A percentile compares a stretch with the other conserved stretches of the same genome.
Evolutionary conservation across 2,329 filamentous ascomycete species (phyloP).

Genomic region (Microsporum canis): DNA sequence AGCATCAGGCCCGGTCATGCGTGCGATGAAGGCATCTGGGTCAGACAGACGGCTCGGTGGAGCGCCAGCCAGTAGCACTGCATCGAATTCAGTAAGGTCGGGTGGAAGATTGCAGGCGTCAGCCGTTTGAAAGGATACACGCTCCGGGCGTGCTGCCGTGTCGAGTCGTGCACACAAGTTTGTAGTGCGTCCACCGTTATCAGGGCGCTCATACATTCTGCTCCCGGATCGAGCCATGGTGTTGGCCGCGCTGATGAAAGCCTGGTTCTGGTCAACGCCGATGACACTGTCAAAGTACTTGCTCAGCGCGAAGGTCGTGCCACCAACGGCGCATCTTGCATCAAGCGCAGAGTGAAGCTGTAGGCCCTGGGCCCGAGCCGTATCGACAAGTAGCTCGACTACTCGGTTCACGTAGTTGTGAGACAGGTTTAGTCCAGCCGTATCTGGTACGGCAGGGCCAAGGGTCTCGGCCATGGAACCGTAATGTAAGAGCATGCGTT

Average conservation of each 20-base stretch:
- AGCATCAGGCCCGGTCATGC: background rate
- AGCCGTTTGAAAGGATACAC: background rate
- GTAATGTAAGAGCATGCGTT: background rate
- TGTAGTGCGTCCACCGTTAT: background rate
- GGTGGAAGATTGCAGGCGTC: background rate
- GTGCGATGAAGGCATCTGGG: background rate
- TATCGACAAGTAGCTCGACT: background rate
- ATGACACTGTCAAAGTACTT: background rate
- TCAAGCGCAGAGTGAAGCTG: background rate
- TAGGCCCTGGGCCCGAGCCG: background rate
- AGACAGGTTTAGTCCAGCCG: background rate
- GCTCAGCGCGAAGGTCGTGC: background rate
- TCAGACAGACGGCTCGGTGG: background rate
- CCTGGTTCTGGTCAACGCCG: background rate
- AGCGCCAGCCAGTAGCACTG: background rate
- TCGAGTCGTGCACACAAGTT: background rate
- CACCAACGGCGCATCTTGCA: background rate
- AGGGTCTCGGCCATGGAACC: background rate
- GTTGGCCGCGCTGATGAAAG: background rate
- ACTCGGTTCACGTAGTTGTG: background rate
- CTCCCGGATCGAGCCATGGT: background rate
- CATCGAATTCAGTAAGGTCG: background rate
- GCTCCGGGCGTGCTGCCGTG: background rate
- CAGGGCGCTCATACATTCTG: background rate
- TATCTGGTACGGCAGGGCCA: background rate